Base-by-base conservation (phyloP, 2,329 filamentous ascomycete species). In the Phoma sp. region DNA sequence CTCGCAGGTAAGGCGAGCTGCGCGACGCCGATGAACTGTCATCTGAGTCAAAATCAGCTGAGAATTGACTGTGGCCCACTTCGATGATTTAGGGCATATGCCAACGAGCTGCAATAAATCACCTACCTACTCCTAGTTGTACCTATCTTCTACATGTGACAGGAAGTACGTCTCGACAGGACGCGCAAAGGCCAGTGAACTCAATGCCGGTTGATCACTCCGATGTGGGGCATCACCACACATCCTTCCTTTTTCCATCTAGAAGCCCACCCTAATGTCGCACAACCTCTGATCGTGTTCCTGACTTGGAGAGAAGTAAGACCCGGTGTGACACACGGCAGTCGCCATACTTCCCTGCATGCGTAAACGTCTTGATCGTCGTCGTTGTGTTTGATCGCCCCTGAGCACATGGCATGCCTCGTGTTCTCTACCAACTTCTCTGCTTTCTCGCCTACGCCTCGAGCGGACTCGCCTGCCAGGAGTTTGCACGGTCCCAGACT, bases 341-440 rank as follows among this genome's bases (percentile, higher is more conserved):
- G 9, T 55, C 52, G 52, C 41, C 40, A 49, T 45, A 49, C 35
- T 22, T 48, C 45, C 39, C 51, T 45, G 51, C 45, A 40, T 32
- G 22, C 33, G 25, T 44, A 23, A 44, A 8, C 29, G 45, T 24
- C 13, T 40, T 38, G 37, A 46, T 45, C 36, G 30, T 27, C 49
- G 2, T 9, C 18, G 35, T 37, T n/a, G 33, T 4, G 35, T 40
- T 40, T 45, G 45, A 46, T 49, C 45, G 41, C 11, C 45, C 4
- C 40, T n/a, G 22, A 22, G 35, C 46, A 55, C 46, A 46, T 55
- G 46, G 46, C 40, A 46, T 7, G 10, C 4, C 37, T 49, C 41
- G 52, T 49, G 23, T 41, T 54, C 45, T 45, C 14, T 49, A 39
- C 39, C 35, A 33, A 29, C 30, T 40, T 36, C 23, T 40, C 29